phyloP scores from a whole-genome alignment of 2,329 filamentous ascomycete genomes.

The Ambrosiella cleistominuta region DNA sequence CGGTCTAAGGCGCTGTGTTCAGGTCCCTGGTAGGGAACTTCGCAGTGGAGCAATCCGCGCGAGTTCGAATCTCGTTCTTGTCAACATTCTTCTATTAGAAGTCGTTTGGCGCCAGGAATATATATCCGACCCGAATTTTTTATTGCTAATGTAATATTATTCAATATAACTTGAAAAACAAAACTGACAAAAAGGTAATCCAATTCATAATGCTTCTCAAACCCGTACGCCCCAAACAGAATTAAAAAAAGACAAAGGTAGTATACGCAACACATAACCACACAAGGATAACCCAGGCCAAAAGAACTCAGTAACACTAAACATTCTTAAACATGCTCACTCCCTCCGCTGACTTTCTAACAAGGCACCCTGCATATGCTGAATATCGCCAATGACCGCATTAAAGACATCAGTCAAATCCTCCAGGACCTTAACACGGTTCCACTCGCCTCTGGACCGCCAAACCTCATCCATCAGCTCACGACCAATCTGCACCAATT shows the following conservation, averaged over 20 bases:
- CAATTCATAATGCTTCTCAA: not conserved
- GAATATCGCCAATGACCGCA: conserved; percentile 52
- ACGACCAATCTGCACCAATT: conserved; percentile 84
- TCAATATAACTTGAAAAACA: not conserved
- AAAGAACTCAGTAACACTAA: conserved; percentile 3
- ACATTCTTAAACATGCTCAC: not conserved
- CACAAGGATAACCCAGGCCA: conserved; percentile 9
- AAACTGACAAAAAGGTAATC: not conserved
- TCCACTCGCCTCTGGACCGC: conserved; percentile 62
- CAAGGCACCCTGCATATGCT: conserved; percentile 29
- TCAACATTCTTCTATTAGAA: conserved; percentile 16
- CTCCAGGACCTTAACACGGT: conserved; percentile 55
- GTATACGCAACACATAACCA: conserved; percentile 1
- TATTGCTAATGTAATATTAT: not conserved
- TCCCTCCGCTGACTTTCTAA: conserved; percentile 24
- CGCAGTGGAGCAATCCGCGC: conserved; percentile 13
- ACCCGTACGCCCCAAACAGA: not conserved
- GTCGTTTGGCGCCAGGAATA: no score
- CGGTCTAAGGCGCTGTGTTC: conserved; percentile 9
- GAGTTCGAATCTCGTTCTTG: conserved; percentile 18
- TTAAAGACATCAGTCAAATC: conserved; percentile 57
- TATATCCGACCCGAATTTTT: no score
- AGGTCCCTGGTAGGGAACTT: not conserved
- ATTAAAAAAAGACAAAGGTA: conserved; percentile 1
- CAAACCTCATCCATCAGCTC: conserved; percentile 83